Conservation (phyloP, 2,329 filamentous ascomycete species). For the Shiraia bambusicola region DNA sequence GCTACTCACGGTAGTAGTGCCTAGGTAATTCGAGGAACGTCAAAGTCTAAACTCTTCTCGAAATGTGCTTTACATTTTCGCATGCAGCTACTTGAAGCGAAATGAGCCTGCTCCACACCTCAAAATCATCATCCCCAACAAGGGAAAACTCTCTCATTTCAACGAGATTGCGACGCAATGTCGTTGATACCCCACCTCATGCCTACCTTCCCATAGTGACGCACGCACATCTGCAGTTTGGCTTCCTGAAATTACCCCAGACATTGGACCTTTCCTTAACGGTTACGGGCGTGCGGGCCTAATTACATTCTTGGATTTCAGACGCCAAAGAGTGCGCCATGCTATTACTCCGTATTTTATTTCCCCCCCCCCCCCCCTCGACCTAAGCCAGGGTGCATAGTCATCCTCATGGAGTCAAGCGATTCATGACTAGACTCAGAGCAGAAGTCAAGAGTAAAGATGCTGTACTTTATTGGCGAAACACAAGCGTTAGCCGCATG, state of each 20-base stretch:
- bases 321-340: no score
- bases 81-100: conserved; percentile 38
- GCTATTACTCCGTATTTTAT: no score
- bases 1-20: conserved; percentile 5
- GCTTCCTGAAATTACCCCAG: conserved; percentile 16
- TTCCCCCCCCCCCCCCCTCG: no score
- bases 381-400: no score
- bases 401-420: no score
- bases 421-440: no score
- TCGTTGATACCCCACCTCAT: conserved; percentile 16
- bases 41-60: conserved; percentile 18
- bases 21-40: conserved; percentile 20
- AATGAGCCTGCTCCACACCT: conserved; percentile 40
- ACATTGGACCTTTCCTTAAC: conserved; percentile 16
- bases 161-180: conserved; percentile 36
- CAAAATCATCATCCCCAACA: conserved; percentile 27
- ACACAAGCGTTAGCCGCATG: conserved; percentile 5
- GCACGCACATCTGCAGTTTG: conserved; percentile 12
- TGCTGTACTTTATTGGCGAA: conserved; percentile 17
- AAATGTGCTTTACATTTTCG: conserved; percentile 13
- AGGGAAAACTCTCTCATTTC: conserved; percentile 31
- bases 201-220: conserved; percentile 11
- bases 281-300: conserved; percentile 15
- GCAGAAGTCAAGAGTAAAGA: conserved; percentile 22
- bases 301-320: conserved; percentile 14